Evolutionary conservation across 176 grass and related monocot species (phyloP).

Genomic region (Tillandsia fasciculata): DNA sequence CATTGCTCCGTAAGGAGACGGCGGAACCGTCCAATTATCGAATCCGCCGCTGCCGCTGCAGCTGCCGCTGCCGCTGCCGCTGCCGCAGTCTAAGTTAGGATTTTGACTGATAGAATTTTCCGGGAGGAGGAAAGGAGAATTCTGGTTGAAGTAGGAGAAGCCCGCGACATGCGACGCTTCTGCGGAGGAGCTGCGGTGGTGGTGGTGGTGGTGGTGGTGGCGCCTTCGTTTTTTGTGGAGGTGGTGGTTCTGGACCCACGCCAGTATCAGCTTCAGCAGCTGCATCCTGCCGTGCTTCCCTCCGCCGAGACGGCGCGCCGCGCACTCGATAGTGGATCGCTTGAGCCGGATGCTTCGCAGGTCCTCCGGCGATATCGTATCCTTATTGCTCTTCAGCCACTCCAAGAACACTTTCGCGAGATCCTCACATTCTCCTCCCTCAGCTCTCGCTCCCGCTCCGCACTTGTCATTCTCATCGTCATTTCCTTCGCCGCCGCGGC

Average conservation of each 20-base stretch:
- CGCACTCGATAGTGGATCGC: conserved; percentile 72
- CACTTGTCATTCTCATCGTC: not conserved
- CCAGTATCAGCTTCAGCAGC: conserved; percentile 84
- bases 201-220: conserved; percentile 10
- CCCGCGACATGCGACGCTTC: not conserved
- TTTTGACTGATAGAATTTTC: not conserved
- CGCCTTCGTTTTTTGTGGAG: conserved; percentile 50
- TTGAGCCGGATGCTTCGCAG: conserved; percentile 81
- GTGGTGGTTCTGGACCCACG: conserved; percentile 89
- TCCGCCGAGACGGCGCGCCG: conserved; percentile 55
- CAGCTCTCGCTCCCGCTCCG: conserved; percentile 9
- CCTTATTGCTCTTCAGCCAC: conserved; percentile 82
- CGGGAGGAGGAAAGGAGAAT: not conserved
- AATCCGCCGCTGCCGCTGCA: not conserved
- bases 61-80: not conserved
- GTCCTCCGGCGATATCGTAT: conserved; percentile 73
- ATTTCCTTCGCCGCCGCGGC: too few species aligned
- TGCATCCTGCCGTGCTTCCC: conserved; percentile 53
- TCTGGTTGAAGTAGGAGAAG: not conserved
- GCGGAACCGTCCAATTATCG: conserved; percentile 27
- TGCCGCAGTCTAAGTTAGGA: conserved; percentile 19
- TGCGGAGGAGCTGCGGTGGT: conserved; percentile 10
- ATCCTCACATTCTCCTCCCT: conserved; percentile 32
- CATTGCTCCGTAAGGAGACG: conserved; percentile 7
- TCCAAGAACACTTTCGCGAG: conserved; percentile 80